Evolutionary conservation across 129 eudicot species (phyloP).

Genomic region (Saussurea involucrata): DNA sequence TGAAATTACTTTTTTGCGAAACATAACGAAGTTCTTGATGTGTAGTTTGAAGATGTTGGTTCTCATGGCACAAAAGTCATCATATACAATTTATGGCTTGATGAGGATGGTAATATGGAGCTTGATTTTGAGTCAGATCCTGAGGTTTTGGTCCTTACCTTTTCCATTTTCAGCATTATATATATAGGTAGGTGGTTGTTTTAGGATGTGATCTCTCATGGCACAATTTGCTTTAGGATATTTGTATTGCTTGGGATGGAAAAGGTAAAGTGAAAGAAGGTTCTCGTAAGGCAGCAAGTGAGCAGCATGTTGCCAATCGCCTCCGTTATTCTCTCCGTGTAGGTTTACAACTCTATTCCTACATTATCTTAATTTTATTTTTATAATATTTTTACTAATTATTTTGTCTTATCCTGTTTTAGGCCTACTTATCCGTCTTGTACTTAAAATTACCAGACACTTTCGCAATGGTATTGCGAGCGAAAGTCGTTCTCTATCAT

Average conservation of each 20-base stretch:
- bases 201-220: neutral
- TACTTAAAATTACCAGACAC: slow-evolving; percentile 67
- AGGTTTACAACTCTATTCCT: slow-evolving; percentile 17
- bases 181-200: neutral
- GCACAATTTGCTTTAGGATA: slow-evolving; percentile 55
- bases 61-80: slow-evolving; percentile 79
- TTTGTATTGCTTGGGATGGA: slow-evolving; percentile 48
- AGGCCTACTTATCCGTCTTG: slow-evolving; percentile 82
- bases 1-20: neutral
- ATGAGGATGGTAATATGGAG: slow-evolving; percentile 52
- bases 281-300: slow-evolving; percentile 33
- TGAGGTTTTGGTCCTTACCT: slow-evolving; percentile 28
- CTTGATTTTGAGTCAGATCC: slow-evolving; percentile 51
- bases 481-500: slow-evolving; percentile 57
- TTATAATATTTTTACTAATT: neutral
- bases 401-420: slow-evolving; percentile 7
- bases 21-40: neutral
- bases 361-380: neutral
- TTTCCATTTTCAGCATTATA: neutral
- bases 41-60: slow-evolving; percentile 68
- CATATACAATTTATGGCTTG: slow-evolving; percentile 83
- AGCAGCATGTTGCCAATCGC: slow-evolving; percentile 70
- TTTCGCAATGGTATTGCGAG: slow-evolving; percentile 64
- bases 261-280: slow-evolving; percentile 26
- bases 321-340: slow-evolving; percentile 80